phyloP scores from a whole-genome alignment of 2,329 filamentous ascomycete species.

The Ophiostoma quercus region DNA sequence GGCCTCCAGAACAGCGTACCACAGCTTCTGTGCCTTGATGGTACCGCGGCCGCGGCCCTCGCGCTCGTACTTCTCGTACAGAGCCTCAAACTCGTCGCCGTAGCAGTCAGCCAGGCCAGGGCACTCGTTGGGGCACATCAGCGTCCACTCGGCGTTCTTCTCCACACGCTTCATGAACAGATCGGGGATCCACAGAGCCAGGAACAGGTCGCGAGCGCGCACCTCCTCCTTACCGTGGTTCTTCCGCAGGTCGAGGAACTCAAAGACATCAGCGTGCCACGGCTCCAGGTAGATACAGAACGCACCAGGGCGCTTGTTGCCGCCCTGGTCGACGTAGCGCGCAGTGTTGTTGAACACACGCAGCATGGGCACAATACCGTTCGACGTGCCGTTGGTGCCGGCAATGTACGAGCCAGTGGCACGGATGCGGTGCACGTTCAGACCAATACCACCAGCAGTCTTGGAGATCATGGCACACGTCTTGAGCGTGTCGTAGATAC shows the following conservation, averaged over 20 bases:
- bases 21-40: slow-evolving; percentile 96
- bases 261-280: slow-evolving; percentile 96
- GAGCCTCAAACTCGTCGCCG: slow-evolving; percentile 90
- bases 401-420: slow-evolving; percentile 97
- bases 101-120: slow-evolving; percentile 94
- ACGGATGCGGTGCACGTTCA: slow-evolving; percentile 95
- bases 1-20: slow-evolving; percentile 96
- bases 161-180: slow-evolving; percentile 99
- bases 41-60: slow-evolving; percentile 85
- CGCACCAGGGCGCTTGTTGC: slow-evolving; percentile 97
- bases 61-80: slow-evolving; percentile 89
- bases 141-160: slow-evolving; percentile 91
- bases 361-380: slow-evolving; percentile 95
- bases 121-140: slow-evolving; percentile 97
- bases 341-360: slow-evolving; percentile 99
- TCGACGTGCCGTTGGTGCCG: slow-evolving; percentile 96
- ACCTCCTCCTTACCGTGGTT: slow-evolving; percentile 99
- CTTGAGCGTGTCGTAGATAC: slow-evolving; percentile 98
- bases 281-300: slow-evolving; percentile 99
- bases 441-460: slow-evolving; percentile 94
- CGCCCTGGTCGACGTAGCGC: slow-evolving; percentile 96
- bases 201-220: slow-evolving; percentile 93
- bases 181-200: slow-evolving; percentile 96
- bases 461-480: slow-evolving; percentile 99
- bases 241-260: slow-evolving; percentile 96